Conservation (phyloP, 345 rosid genomes). For the Noccaea bulbosa region DNA sequence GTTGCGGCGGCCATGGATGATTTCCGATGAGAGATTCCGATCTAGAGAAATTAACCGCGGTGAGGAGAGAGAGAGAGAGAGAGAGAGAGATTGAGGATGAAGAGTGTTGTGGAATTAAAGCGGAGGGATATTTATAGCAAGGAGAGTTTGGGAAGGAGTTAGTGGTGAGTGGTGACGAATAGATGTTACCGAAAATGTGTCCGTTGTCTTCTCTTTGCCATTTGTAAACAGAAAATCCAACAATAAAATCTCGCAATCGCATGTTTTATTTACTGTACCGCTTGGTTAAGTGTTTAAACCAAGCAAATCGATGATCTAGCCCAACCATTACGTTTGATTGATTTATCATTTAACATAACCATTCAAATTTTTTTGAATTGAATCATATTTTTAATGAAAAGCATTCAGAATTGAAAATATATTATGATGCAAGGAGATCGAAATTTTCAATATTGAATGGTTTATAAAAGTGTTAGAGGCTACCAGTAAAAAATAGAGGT, state of each 20-base stretch:
- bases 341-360: too few species aligned
- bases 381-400: too few species aligned
- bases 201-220: constrained; percentile 43
- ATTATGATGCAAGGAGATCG: too few species aligned
- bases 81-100: constrained; percentile 17
- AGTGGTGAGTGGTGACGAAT: constrained; percentile 35
- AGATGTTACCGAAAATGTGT: constrained; percentile 18
- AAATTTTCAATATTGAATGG: too few species aligned
- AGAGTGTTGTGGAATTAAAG: constrained; percentile 35
- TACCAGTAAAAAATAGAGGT: too few species aligned
- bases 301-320: background rate
- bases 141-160: constrained; percentile 13
- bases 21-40: constrained; percentile 24
- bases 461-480: too few species aligned
- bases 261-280: constrained; percentile 3
- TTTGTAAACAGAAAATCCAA: background rate
- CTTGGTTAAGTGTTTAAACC: constrained; percentile 17
- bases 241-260: background rate
- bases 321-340: too few species aligned
- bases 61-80: background rate
- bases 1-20: constrained; percentile 58
- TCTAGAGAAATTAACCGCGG: constrained; percentile 4
- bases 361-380: too few species aligned
- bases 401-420: too few species aligned
- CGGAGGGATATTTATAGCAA: constrained; percentile 19